A percentile compares a stretch with the other conserved stretches of the same genome.
phyloP scores from a whole-genome alignment of 306 rosid species.

The Malus asiatica region DNA sequence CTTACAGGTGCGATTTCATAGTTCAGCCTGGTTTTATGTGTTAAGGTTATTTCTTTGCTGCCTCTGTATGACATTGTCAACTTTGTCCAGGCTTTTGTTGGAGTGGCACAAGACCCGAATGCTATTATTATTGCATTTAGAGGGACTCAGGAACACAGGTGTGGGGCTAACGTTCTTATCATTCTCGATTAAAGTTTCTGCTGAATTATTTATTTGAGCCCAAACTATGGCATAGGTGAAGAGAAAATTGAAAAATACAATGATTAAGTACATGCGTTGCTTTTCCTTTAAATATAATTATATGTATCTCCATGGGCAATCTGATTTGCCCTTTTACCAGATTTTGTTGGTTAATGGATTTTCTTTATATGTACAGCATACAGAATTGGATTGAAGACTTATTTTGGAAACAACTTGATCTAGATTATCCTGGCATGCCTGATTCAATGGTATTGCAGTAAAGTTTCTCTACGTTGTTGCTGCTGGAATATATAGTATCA shows the following conservation, averaged over 20 bases:
- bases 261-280: neutral
- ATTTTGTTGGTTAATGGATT: constrained; percentile 9
- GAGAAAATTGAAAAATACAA: neutral
- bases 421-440: constrained; percentile 86
- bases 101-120: constrained; percentile 67
- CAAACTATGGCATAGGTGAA: neutral
- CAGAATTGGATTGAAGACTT: constrained; percentile 96
- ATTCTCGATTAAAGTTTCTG: neutral
- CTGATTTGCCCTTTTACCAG: constrained; percentile 1
- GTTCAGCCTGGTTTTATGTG: neutral
- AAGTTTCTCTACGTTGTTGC: constrained; percentile 3
- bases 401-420: constrained; percentile 89
- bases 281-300: neutral
- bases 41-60: neutral
- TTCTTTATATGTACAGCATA: constrained; percentile 51
- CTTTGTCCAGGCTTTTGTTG: constrained; percentile 70
- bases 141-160: constrained; percentile 97
- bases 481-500: neutral
- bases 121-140: constrained; percentile 88
- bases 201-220: neutral
- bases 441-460: constrained; percentile 70
- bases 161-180: neutral
- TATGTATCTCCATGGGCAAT: neutral
- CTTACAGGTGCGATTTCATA: constrained; percentile 62
- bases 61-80: constrained; percentile 11